Evolutionary conservation across 2,329 filamentous ascomycete species (phyloP).

Genomic region (Botrytis deweyae): DNA sequence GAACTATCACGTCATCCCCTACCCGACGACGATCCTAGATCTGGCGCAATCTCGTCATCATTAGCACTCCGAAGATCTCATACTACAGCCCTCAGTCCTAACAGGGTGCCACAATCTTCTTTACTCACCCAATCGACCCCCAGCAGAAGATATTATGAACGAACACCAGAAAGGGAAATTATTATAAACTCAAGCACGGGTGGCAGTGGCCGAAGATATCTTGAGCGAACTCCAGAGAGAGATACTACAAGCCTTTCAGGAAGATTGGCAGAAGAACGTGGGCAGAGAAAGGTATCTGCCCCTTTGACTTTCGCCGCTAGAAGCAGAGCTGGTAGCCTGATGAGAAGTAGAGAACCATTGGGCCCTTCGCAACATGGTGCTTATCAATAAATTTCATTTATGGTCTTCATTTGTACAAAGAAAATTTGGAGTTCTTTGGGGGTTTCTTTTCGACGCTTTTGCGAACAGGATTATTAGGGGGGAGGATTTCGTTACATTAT

Average conservation of each 20-base stretch:
- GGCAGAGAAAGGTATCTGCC: conserved; percentile 35
- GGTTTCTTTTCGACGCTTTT: conserved; percentile 6
- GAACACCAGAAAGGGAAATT: conserved; percentile 22
- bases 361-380: conserved; percentile 28
- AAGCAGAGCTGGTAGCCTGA: conserved; percentile 32
- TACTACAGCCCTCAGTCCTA: conserved; percentile 49
- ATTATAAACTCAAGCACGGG: conserved; percentile 20
- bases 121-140: conserved; percentile 41
- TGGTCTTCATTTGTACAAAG: conserved; percentile 11
- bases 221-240: conserved; percentile 37
- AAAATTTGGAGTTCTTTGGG: conserved; percentile 1
- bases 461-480: conserved; percentile 8
- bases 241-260: conserved; percentile 35
- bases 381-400: conserved; percentile 27
- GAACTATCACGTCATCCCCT: conserved; percentile 43
- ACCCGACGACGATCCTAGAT: conserved; percentile 32
- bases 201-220: conserved; percentile 31
- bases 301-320: conserved; percentile 27
- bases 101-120: conserved; percentile 53
- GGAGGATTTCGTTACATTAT: conserved; percentile 5
- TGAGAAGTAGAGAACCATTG: conserved; percentile 29
- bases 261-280: conserved; percentile 34
- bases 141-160: conserved; percentile 24
- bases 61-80: conserved; percentile 32
- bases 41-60: conserved; percentile 1